These are phyloP conservation scores for Amesomyces nigricolor DNA, from an alignment of 2,329 filamentous ascomycete species.

Conservation along the genomic window DNA sequence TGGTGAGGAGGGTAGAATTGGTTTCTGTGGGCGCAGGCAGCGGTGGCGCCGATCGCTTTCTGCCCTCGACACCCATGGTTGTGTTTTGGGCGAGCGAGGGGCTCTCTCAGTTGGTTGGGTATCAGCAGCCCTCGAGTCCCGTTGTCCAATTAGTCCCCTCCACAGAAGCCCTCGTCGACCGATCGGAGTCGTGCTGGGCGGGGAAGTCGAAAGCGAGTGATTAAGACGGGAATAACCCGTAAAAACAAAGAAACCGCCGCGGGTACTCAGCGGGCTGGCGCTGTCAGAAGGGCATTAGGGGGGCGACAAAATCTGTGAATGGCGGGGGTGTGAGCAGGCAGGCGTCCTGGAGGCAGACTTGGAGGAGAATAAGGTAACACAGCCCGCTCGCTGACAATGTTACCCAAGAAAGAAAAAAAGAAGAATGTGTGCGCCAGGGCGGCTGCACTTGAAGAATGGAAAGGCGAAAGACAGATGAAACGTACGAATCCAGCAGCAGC, in stretches of 20 bases:
- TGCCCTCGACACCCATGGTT: slow-evolving; percentile 53
- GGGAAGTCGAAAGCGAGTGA: slow-evolving; percentile 3
- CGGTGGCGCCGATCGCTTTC: slow-evolving; percentile 48
- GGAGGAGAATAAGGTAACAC: slow-evolving; percentile 3
- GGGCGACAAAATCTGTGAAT: slow-evolving; percentile 21
- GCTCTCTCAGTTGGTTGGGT: slow-evolving; percentile 18
- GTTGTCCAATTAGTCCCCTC: slow-evolving; percentile 23
- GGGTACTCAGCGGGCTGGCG: slow-evolving; percentile 5
- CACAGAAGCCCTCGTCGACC: slow-evolving; percentile 13
- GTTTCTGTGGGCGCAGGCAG: slow-evolving; percentile 76
- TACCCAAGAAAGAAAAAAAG: neutral
- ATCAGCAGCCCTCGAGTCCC: slow-evolving; percentile 17
- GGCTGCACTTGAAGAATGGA: slow-evolving; percentile 16
- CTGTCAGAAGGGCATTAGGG: slow-evolving; percentile 20
- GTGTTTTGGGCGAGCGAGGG: slow-evolving; percentile 16
- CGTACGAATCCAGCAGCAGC: slow-evolving; percentile 8
- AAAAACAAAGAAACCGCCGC: slow-evolving; percentile 7
- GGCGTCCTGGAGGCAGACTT: slow-evolving; percentile 18
- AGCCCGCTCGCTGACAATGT: neutral
- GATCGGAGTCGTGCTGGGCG: neutral
- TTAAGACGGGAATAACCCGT: slow-evolving; percentile 2
- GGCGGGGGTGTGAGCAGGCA: slow-evolving; percentile 19
- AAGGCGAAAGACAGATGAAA: slow-evolving; percentile 13
- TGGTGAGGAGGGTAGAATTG: slow-evolving; percentile 45
- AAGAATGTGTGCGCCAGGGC: slow-evolving; percentile 10